Evolutionary conservation across 257 asterid species (phyloP), one percentile per base, ranked within the genome.

Genomic region (Fraxinus anomala): DNA sequence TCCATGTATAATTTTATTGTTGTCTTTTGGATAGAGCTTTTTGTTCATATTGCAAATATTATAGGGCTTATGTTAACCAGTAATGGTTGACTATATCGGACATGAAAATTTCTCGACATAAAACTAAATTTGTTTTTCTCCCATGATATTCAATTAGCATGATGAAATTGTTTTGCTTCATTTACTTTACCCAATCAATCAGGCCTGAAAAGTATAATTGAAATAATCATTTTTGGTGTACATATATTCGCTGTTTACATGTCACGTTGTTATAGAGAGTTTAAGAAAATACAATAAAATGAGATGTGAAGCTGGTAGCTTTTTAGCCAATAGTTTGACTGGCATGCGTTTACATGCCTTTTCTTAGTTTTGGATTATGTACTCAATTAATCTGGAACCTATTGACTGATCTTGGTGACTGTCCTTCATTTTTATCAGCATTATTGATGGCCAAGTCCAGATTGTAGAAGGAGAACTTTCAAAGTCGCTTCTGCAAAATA

Each of bases 401-500:
- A n/a, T 7, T 63, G 36, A 26, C 26, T 63, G 34, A 63, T 63
- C 36, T 70, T 63, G 19, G 34, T 11, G 69, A 9, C 14, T 63
- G 34, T 16, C 63, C 72, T 83, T 76, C 54, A 61, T 33, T 80
- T 42, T 86, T 70, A 81, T 75, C 92, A 96, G 99, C 82, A 85
- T 96, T 73, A 21, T 77, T 76, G 97, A 92, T 79, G 92, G 93
- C 81, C 96, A 89, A 85, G 94, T 88, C 73, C 81, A 85, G 80
- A 82, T 78, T 63, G 78, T 92, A 40, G 97, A 96, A 74, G 97
- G 86, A 78, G 96, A 91, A 87, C 96, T 93, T 83, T 90, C 98
- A 26, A 96, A 93, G 86, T 93, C 97, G 70, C 34, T 83, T 76
- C 83, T 96, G 87, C 98, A 96, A 86, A 96, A 93, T 73, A 90